These are phyloP conservation scores for Fusarium torreyae DNA, from an alignment of 2,329 filamentous ascomycete species.

Conservation along the genomic window DNA sequence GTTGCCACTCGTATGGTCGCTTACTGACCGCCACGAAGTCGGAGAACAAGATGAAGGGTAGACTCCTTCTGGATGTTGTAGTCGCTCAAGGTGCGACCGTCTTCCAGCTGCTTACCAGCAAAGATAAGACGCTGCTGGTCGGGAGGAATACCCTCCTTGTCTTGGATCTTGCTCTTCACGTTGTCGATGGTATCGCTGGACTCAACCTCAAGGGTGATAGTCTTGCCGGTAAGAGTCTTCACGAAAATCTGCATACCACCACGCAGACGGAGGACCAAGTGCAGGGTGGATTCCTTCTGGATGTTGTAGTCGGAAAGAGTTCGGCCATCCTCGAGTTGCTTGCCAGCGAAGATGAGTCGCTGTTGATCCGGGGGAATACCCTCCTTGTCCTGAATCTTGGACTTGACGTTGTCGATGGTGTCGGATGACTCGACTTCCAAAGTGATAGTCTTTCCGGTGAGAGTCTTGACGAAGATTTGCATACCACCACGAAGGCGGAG, in stretches of 20 bases:
- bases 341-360: conserved; percentile 92
- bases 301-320: conserved; percentile 97
- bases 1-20: conserved; percentile 20
- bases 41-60: conserved; percentile 88
- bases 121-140: conserved; percentile 98
- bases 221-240: conserved; percentile 93
- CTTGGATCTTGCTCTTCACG: conserved; percentile 97
- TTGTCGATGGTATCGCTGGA: conserved; percentile 95
- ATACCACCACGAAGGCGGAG: conserved; percentile 91
- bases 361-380: conserved; percentile 96
- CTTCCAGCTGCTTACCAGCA: conserved; percentile 95
- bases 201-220: conserved; percentile 92
- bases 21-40: conserved; percentile 84
- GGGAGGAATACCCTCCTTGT: conserved; percentile 97
- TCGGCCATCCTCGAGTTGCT: conserved; percentile 93
- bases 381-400: conserved; percentile 94
- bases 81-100: conserved; percentile 89
- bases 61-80: conserved; percentile 98
- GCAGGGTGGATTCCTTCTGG: conserved; percentile 89
- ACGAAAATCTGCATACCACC: conserved; percentile 86
- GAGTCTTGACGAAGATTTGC: conserved; percentile 90
- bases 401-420: conserved; percentile 95
- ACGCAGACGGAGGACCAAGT: conserved; percentile 84
- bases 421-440: conserved; percentile 90
- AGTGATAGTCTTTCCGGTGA: conserved; percentile 95